Evolutionary conservation across 805 yeast species (phyloP).

Genomic region (Candida piceae): DNA sequence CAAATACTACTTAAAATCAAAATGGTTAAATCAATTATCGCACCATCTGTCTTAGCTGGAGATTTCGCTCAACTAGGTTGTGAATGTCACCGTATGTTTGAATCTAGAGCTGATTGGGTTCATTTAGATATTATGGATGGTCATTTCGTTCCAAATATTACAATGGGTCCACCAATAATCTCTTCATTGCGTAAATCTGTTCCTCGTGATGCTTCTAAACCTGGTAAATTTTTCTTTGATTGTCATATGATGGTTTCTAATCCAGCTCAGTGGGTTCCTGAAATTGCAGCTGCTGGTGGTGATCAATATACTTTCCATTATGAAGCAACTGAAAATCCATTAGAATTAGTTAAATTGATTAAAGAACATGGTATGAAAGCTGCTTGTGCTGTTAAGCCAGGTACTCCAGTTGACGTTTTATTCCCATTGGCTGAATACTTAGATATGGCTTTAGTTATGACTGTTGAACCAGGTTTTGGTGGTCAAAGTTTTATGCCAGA

Average conservation of each 20-base stretch:
- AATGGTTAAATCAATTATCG: constrained; percentile 63
- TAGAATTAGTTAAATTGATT: constrained; percentile 68
- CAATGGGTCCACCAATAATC: constrained; percentile 69
- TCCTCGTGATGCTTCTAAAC: constrained; percentile 35
- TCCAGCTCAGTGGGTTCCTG: constrained; percentile 94
- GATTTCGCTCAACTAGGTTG: constrained; percentile 87
- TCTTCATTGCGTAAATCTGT: constrained; percentile 11
- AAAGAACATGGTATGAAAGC: constrained; percentile 82
- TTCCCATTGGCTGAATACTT: constrained; percentile 69
- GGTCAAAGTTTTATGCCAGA: constrained; percentile 94
- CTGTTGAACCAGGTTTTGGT: constrained; percentile 99
- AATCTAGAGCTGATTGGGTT: constrained; percentile 88
- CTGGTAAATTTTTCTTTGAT: constrained; percentile 54
- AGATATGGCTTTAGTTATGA: constrained; percentile 95
- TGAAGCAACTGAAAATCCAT: constrained; percentile 83
- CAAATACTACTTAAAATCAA: not conserved
- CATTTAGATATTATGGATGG: constrained; percentile 99
- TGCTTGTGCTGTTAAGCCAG: constrained; percentile 93
- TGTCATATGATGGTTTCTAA: constrained; percentile 97
- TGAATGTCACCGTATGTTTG: constrained; percentile 76
- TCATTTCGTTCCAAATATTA: constrained; percentile 93
- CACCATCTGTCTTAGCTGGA: constrained; percentile 90
- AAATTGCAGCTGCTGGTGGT: constrained; percentile 90
- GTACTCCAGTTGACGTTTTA: constrained; percentile 81
- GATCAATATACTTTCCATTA: constrained; percentile 95